These are phyloP conservation scores for Paecilomyces variotii DNA, from an alignment of 2,329 filamentous ascomycete genomes.

Conservation along the genomic window DNA sequence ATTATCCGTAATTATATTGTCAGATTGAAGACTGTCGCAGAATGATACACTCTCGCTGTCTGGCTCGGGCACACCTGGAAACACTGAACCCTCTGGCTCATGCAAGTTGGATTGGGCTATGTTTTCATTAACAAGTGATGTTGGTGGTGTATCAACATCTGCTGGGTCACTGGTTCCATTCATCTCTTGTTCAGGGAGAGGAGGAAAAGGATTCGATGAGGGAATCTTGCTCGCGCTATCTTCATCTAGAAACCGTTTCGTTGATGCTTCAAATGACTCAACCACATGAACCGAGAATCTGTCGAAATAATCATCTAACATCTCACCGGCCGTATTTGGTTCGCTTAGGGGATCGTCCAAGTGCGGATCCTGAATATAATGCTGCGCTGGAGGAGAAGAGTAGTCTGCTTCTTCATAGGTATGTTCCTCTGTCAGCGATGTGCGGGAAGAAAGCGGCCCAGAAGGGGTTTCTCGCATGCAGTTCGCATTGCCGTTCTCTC, in stretches of 20 bases:
- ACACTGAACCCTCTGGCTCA: neutral
- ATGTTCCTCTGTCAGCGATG: neutral
- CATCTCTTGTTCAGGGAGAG: too few species aligned
- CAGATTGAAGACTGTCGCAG: neutral
- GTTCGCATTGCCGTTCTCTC: neutral
- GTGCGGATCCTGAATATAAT: neutral
- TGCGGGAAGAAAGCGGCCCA: neutral
- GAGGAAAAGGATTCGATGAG: too few species aligned
- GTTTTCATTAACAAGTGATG: too few species aligned
- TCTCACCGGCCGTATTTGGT: neutral
- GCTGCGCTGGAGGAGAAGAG: neutral
- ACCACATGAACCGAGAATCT: neutral
- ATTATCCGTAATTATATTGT: neutral
- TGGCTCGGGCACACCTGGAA: neutral
- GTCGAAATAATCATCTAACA: neutral
- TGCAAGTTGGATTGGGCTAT: too few species aligned
- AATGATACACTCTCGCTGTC: neutral
- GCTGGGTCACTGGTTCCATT: too few species aligned
- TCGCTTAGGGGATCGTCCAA: neutral
- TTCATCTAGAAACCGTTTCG: neutral
- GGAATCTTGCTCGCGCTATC: too few species aligned
- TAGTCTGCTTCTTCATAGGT: neutral
- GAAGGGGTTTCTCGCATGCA: neutral
- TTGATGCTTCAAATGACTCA: neutral
- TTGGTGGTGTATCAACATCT: too few species aligned